These are phyloP conservation scores for Plasmodium cynomolgi DNA, from an alignment of 169 alveolate genomes.

Conservation along the genomic window DNA sequence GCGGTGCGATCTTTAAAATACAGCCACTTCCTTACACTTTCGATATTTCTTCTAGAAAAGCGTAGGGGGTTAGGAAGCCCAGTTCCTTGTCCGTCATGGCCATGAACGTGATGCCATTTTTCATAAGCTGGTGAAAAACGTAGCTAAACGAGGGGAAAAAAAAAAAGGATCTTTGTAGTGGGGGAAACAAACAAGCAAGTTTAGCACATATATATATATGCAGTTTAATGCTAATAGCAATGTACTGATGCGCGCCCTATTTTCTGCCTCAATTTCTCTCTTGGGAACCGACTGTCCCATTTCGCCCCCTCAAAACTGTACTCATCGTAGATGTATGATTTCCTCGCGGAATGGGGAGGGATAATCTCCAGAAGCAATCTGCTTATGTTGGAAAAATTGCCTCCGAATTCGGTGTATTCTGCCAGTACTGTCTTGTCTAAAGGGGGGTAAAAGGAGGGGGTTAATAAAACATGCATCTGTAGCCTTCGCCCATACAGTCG, in stretches of 20 bases:
- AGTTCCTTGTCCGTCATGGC: slow-evolving; percentile 72
- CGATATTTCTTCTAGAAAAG: slow-evolving; percentile 72
- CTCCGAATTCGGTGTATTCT: slow-evolving; percentile 74
- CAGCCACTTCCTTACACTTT: slow-evolving; percentile 21
- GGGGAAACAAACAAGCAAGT: background rate
- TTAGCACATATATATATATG: background rate
- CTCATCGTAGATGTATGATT: slow-evolving; percentile 72
- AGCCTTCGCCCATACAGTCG: background rate
- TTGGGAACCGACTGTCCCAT: background rate
- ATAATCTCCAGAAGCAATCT: slow-evolving; percentile 73
- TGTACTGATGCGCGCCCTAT: background rate
- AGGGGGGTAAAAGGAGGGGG: background rate
- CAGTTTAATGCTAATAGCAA: background rate
- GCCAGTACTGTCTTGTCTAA: slow-evolving; percentile 70
- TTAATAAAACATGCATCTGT: background rate
- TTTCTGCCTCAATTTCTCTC: background rate
- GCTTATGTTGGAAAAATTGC: slow-evolving; percentile 65
- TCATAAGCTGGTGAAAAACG: slow-evolving; percentile 72
- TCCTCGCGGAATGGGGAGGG: slow-evolving; percentile 70
- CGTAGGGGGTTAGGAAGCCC: slow-evolving; percentile 68
- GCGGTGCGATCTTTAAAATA: background rate
- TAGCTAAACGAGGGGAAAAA: background rate
- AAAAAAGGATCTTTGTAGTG: background rate
- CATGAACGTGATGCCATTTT: slow-evolving; percentile 74
- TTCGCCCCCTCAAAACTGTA: background rate